Percentiles rank a stretch among this genome's conserved stretches.
phyloP scores from a whole-genome alignment of 1,284 basidiomycete genomes.

The Flammula alnicola region DNA sequence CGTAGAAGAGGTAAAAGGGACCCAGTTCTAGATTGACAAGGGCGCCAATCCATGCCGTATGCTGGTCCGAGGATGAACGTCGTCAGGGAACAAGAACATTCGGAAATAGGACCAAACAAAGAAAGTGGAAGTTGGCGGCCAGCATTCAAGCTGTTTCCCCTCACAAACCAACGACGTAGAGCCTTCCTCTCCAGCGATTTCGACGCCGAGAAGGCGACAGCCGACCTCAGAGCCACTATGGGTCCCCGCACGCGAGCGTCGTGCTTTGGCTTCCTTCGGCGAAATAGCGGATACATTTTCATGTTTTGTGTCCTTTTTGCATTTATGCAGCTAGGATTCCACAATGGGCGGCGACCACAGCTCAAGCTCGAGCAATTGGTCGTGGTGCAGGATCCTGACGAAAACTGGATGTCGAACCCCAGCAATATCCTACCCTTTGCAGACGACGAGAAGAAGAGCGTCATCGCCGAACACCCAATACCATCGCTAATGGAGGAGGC shows the following conservation, averaged over 20 bases:
- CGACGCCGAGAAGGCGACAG: conserved; percentile 14
- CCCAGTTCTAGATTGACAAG: too few species aligned
- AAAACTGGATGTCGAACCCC: conserved; percentile 22
- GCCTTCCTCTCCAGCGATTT: too few species aligned
- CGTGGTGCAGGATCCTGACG: conserved; percentile 19
- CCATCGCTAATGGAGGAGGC: conserved; percentile 82
- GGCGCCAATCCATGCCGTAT: too few species aligned
- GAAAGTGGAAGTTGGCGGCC: too few species aligned
- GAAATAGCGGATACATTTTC: conserved; percentile 48
- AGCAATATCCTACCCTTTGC: conserved; percentile 13
- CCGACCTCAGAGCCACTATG: too few species aligned
- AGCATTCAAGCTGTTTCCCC: too few species aligned
- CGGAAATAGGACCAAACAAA: too few species aligned
- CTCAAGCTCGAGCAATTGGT: conserved; percentile 18
- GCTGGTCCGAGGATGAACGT: too few species aligned
- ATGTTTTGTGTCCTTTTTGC: conserved; percentile 49
- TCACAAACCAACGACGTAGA: too few species aligned
- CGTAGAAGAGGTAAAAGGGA: too few species aligned
- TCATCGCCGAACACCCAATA: conserved; percentile 71
- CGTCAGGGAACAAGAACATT: too few species aligned
- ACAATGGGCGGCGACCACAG: conserved; percentile 41
- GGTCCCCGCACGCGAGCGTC: conserved; percentile 22
- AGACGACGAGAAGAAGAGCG: conserved; percentile 20
- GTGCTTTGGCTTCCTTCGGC: conserved; percentile 28
- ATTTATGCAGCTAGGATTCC: conserved; percentile 63